Percentiles rank a stretch among this genome's conserved stretches.
These are phyloP conservation scores for Metschnikowia aberdeeniae DNA, from an alignment of 805 yeast genomes.

Conservation along the genomic window DNA sequence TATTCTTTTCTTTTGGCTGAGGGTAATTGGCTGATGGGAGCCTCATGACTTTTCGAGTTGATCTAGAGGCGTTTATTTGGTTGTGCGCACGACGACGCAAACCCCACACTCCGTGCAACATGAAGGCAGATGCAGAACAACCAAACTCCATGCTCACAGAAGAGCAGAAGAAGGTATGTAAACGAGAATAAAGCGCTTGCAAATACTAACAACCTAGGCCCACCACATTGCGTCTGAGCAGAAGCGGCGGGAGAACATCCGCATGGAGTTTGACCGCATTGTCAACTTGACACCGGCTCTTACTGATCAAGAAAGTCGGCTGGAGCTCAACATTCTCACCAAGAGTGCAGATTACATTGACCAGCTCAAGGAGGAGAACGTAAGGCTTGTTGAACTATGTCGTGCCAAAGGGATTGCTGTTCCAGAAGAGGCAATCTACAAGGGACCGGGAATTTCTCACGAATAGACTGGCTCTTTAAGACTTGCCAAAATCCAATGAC, in stretches of 20 bases:
- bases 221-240: conserved; percentile 85
- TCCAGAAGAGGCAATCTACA: conserved; percentile 36
- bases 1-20: neutral
- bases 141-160: conserved; percentile 15
- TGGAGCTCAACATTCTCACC: conserved; percentile 71
- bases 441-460: conserved; percentile 21
- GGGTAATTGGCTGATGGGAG: neutral
- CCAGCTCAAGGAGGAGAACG: conserved; percentile 48
- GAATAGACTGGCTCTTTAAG: neutral
- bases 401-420: conserved; percentile 37
- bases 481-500: no score
- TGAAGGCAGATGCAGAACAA: neutral
- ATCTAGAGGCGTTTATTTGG: neutral
- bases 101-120: conserved; percentile 1
- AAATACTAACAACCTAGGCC: conserved; percentile 37
- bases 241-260: conserved; percentile 77
- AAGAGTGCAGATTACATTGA: conserved; percentile 58
- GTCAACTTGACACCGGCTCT: conserved; percentile 74
- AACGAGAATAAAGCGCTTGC: no score
- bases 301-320: conserved; percentile 64
- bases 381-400: conserved; percentile 39
- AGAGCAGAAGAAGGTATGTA: conserved; percentile 19
- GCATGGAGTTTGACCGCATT: conserved; percentile 74
- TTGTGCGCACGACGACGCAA: neutral
- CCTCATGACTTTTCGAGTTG: neutral